Conservation (phyloP, 2,329 filamentous ascomycete genomes). For the Chrysoporthe cubensis region DNA sequence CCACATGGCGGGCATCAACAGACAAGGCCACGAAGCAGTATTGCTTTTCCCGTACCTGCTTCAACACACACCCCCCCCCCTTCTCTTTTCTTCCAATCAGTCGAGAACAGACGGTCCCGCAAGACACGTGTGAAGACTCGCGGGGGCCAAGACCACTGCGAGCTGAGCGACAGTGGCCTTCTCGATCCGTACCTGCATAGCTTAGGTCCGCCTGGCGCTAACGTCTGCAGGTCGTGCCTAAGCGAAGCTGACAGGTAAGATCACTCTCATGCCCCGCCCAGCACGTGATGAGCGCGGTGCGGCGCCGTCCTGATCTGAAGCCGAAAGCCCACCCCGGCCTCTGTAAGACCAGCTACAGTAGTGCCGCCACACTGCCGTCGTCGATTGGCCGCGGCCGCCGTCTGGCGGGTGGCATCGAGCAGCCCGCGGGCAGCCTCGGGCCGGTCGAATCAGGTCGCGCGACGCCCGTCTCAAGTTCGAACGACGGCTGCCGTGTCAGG, state of each 20-base stretch:
- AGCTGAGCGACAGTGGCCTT: background rate
- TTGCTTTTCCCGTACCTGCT: background rate
- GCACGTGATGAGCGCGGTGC: conserved; percentile 19
- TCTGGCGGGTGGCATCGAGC: background rate
- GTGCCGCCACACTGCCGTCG: background rate
- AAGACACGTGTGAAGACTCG: background rate
- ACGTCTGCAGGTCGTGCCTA: conserved; percentile 5
- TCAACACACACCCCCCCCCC: no score
- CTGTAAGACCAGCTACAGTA: background rate
- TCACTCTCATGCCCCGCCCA: conserved; percentile 8
- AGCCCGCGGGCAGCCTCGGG: background rate
- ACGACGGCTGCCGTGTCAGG: background rate
- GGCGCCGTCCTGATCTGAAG: background rate
- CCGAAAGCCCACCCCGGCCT: background rate
- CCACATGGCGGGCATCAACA: background rate
- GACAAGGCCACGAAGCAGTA: background rate
- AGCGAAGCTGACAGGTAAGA: conserved; percentile 25
- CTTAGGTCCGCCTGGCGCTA: conserved; percentile 5
- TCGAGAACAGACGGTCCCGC: background rate
- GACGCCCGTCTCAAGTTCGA: conserved; percentile 3
- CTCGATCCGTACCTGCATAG: conserved; percentile 23
- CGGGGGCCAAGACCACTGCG: background rate
- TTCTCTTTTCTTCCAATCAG: background rate
- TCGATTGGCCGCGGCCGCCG: conserved; percentile 8
- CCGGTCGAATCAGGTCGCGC: conserved; percentile 8